Base-by-base conservation (phyloP, 2,329 filamentous ascomycete genomes). In the Microcera coccophila region DNA sequence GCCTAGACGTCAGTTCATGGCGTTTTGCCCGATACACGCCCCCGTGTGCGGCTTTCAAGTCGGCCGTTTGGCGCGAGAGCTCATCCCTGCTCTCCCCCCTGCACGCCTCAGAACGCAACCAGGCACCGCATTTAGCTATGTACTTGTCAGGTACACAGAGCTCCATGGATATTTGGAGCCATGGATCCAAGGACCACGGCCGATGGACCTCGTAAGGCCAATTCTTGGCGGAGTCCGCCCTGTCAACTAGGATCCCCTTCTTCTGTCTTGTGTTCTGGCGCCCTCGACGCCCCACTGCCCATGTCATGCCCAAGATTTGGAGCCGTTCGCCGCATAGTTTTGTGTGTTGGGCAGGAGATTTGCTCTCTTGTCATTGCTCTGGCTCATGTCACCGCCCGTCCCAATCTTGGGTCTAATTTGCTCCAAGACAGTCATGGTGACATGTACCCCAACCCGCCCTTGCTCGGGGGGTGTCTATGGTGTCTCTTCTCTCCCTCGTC, bases 301-400 rank as follows among this genome's bases (percentile, higher is more conserved):
- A 54, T 57, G 52, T 55, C 53, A 54, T 55, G 54, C 54, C 47
- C 48, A 50, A 57, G 54, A 55, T 45, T 50, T 58, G 50, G 51
- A 53, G 52, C 55, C 52, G 53, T 58, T 54, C 52, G 55, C 55
- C 53, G 55, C 50, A 59, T 59, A 55, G 47, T 33, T 45, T 47
- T 55, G 39, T 33, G 48, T 47, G 52, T 53, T 47, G 52, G 51
- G 52, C 55, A 58, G 55, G 55, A 60, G 55, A 57, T 53, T 55
- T 56, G 52, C 50, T 49, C 49, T 48, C 49, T 55, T 39, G 49
- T 48, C 45, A 20, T 35, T 35, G 33, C 33, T 35, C 20, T 35
- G 33, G 33, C 57, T 60, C 58, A 62, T 61, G 62, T 61, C 60
- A 63, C 60, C 60, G 62, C 62, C 55, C 55, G 56, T 61, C 57